Conservation (phyloP, 768 basidiomycete species). For the Xerocomellus chrysenteron region DNA sequence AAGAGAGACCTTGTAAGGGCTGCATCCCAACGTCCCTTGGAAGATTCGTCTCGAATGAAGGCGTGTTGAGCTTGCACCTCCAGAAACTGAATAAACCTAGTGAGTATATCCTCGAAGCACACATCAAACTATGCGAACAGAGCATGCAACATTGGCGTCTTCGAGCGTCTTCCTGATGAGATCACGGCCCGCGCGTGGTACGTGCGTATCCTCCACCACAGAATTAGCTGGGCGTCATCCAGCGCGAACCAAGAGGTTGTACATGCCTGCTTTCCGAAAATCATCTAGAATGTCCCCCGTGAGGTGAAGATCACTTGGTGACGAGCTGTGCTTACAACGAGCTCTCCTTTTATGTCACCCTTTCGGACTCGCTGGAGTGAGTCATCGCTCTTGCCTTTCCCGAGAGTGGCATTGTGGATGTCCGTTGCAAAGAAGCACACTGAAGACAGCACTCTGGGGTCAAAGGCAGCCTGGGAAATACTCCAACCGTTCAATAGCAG, state of each 20-base stretch:
- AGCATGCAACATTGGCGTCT: conserved; percentile 67
- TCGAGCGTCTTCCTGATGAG: conserved; percentile 82
- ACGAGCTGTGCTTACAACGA: conserved; percentile 56
- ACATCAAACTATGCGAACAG: conserved; percentile 49
- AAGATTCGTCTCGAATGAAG: conserved; percentile 88
- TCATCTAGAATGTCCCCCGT: conserved; percentile 57
- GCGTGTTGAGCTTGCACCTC: conserved; percentile 98
- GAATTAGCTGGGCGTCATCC: neutral
- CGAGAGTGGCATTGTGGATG: conserved; percentile 84
- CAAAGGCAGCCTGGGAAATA: conserved; percentile 73
- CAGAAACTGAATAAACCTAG: conserved; percentile 57
- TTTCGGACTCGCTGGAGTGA: conserved; percentile 69
- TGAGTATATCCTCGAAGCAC: conserved; percentile 7
- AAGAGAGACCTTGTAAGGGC: conserved; percentile 82
- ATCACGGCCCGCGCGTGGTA: conserved; percentile 83
- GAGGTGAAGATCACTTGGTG: neutral
- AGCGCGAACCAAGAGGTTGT: neutral
- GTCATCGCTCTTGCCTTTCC: conserved; percentile 82
- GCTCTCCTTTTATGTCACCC: conserved; percentile 84
- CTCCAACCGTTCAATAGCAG: neutral
- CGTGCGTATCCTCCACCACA: conserved; percentile 76
- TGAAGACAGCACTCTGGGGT: conserved; percentile 74
- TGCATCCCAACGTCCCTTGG: conserved; percentile 95
- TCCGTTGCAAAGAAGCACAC: conserved; percentile 97
- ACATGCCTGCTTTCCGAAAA: conserved; percentile 89